Percentiles rank a stretch among this genome's conserved stretches.
These are phyloP conservation scores for Pseudocercospora vitis DNA, from an alignment of 2,329 filamentous ascomycete genomes.

Conservation along the genomic window DNA sequence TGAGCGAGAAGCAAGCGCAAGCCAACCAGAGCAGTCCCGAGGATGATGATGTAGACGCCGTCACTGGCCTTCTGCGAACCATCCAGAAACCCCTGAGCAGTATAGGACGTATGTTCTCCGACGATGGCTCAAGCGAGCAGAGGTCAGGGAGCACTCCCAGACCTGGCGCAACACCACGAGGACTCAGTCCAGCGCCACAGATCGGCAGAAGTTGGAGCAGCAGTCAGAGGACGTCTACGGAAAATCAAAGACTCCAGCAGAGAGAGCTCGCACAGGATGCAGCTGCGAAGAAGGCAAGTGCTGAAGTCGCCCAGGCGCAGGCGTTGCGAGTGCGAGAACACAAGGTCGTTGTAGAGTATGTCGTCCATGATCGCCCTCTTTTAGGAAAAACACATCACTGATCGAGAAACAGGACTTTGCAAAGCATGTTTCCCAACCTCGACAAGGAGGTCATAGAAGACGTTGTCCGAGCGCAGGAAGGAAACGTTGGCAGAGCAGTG, in stretches of 20 bases:
- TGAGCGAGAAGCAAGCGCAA: conserved; percentile 28
- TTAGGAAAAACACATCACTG: conserved; percentile 7
- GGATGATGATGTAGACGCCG: conserved; percentile 73
- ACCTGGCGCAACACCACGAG: conserved; percentile 49
- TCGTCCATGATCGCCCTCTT: neutral
- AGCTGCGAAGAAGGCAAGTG: conserved; percentile 84
- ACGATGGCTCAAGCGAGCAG: conserved; percentile 49
- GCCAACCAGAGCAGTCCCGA: conserved; percentile 34
- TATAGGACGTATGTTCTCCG: conserved; percentile 93
- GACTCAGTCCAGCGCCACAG: conserved; percentile 46
- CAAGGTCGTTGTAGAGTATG: conserved; percentile 76
- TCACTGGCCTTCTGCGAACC: conserved; percentile 79
- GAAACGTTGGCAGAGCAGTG: conserved; percentile 55
- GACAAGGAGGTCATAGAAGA: conserved; percentile 95
- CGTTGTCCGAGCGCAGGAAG: conserved; percentile 93
- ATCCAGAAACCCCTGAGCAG: conserved; percentile 89
- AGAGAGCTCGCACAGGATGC: conserved; percentile 74
- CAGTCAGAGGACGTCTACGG: conserved; percentile 30
- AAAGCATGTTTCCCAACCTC: conserved; percentile 94
- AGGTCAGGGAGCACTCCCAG: conserved; percentile 44
- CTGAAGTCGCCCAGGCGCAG: conserved; percentile 83
- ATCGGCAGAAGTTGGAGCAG: conserved; percentile 24
- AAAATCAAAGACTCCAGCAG: conserved; percentile 35
- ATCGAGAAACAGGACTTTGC: conserved; percentile 61
- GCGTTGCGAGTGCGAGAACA: conserved; percentile 82